Evolutionary conservation across 2,329 filamentous ascomycete species (phyloP), one percentile per base, ranked within the genome.

Genomic region (Rhynchosporium agropyri): DNA sequence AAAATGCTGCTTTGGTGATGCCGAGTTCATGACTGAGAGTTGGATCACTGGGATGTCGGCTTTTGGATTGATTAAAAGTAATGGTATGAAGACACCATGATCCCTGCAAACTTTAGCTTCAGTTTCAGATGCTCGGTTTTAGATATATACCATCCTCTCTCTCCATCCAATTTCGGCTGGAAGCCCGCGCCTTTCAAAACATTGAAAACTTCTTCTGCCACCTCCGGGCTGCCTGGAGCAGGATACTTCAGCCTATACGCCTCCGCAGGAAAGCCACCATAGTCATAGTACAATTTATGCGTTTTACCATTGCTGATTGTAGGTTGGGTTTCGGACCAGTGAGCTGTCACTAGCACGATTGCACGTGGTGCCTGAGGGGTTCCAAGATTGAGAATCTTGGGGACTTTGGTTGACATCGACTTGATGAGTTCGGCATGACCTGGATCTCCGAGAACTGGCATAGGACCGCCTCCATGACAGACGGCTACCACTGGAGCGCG

Each of bases 281-380:
- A 88, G 70, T 88, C 84, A 71, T 84, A 88, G 55, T 79, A 73
- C 4, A 88, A 74, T 2, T 75, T 69, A 61, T 81, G 84, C 29
- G 76, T 77, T 26, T 75, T 69, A 3, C 70, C 79, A 2, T 79
- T 82, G 12, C 81, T 83, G 63, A 88, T 80, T 48, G 78, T 80
- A 1, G 84, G 83, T 8, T 84, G 29, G 81, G 84, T 9, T 76
- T 76, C 0, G 79, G 81, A 86, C 89, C 90, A 92, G 75, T 93
- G 89, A 0, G 89, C 90, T 0, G 89, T 91, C 73, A 93, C 88
- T 31, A 92, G 87, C 0, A 92, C 85, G 15, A 92, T 82, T 1
- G 89, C 90, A 65, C 84, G 87, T 1, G 89, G 89, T 12, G 80
- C 77, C 1, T 80, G 75, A 1, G 80, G 72, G 0, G 83, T 83